Evolutionary conservation across 352 stramenopile species (phyloP).

Genomic region (Pythium rhizo-oryzae): DNA sequence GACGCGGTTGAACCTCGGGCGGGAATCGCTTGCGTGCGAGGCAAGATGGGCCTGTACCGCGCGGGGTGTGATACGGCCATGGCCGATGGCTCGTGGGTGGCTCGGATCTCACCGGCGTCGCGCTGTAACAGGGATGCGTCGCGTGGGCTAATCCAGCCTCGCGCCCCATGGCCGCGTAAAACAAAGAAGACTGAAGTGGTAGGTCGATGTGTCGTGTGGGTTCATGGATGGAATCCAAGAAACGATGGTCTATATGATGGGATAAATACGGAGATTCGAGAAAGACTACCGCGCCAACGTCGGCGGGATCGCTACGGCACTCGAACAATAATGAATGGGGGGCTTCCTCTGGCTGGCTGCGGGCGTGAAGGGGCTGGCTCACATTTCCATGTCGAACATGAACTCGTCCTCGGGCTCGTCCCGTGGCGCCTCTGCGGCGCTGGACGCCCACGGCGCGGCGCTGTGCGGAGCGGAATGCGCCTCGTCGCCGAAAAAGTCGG

Average conservation of each 20-base stretch:
- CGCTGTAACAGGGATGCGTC: not conserved
- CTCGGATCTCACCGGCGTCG: not conserved
- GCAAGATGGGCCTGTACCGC: too few relatives aligned
- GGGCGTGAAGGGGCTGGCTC: conserved; percentile 11
- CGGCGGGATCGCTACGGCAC: conserved; percentile 4
- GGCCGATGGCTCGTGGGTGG: not conserved
- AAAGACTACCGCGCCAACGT: not conserved
- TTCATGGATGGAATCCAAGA: not conserved
- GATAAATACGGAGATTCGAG: conserved; percentile 7
- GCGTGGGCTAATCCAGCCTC: not conserved
- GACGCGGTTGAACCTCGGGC: not conserved
- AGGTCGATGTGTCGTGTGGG: not conserved
- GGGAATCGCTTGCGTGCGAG: not conserved
- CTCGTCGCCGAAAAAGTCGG: conserved; percentile 32
- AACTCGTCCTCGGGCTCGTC: conserved; percentile 42
- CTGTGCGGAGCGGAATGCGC: conserved; percentile 19
- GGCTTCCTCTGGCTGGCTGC: not conserved
- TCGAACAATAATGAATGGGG: conserved; percentile 2
- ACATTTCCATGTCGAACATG: conserved; percentile 77
- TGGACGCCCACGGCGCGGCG: conserved; percentile 6
- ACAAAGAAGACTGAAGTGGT: not conserved
- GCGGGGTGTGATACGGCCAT: too few relatives aligned
- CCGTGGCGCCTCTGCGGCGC: not conserved
- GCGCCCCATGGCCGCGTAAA: not conserved
- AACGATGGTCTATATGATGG: not conserved